Base-by-base conservation (phyloP, 2,329 filamentous ascomycete genomes). In the Microdochium paspali region DNA sequence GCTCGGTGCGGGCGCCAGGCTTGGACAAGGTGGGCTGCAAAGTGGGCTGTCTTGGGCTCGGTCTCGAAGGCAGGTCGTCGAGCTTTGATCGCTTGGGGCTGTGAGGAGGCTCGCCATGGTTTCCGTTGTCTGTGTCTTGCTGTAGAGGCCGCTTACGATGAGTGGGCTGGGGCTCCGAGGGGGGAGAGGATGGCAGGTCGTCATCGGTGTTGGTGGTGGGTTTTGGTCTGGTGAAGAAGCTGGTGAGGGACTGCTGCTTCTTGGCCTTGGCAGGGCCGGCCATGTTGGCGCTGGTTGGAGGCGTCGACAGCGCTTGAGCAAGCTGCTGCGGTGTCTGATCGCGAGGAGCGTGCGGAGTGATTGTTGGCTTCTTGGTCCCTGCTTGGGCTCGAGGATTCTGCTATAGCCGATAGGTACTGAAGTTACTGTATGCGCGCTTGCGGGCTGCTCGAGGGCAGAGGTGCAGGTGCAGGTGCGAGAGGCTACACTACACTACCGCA, bases 191-290 rank as follows among this genome's bases (percentile, higher is more conserved):
- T n/a, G 42, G 23, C 42, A 18, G 23, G 13, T 25, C 23, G 42
- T 26, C 42, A 51, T 64, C 57, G 23, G 70, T 56, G 49, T 68
- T 70, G 61, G 75, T 76, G 59, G 67, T 62, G 12, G 77, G 10
- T 20, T 40, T 68, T 53, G 77, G 83, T 13, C 80, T 80, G 1
- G 81, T 78, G 62, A 95, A 95, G 67, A 95, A 95, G 60, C 82
- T 90, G 3, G 88, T 93, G 51, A 96, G 84, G 1, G 88, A 87
- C 54, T 84, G 79, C 61, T 96, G 88, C 57, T 84, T 87, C 65
- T 85, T 86, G 47, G 63, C 68, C 24, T 71, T 71, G 1, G 71
- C 50, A 13, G 65, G 58, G 25, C 63, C 61, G 15, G 66, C 59
- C 68, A 71, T 71, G 26, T 42, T 52, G 47, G 30, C 25, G 18